Conservation (phyloP, 192 early-diverging fungal species). For the Entophlyctis luteolus region DNA sequence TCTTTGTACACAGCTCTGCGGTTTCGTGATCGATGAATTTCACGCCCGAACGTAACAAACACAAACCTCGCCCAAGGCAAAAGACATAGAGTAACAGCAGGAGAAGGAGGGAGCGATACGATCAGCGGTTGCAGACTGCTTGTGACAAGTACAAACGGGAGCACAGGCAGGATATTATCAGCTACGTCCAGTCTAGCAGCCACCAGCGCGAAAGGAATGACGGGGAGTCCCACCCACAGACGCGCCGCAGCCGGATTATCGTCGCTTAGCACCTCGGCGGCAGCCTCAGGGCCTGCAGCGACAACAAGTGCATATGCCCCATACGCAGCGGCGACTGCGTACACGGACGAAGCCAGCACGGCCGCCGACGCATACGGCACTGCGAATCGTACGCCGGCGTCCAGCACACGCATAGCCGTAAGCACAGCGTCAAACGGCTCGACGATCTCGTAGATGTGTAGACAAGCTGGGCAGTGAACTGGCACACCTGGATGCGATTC, state of each 20-base stretch:
- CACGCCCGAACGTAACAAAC: conserved; percentile 16
- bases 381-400: neutral
- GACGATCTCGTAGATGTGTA: conserved; percentile 23
- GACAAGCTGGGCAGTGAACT: conserved; percentile 38
- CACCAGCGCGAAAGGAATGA: conserved; percentile 37
- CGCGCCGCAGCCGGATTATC: neutral
- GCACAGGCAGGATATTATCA: conserved; percentile 34
- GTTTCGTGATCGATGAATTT: neutral
- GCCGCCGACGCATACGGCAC: neutral
- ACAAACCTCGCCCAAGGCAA: conserved; percentile 34
- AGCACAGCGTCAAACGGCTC: neutral
- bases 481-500: neutral
- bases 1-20: conserved; percentile 20
- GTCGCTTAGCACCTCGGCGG: neutral
- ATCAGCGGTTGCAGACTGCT: conserved; percentile 20
- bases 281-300: neutral
- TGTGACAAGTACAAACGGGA: conserved; percentile 35
- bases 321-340: conserved; percentile 33
- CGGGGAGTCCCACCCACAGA: conserved; percentile 29
- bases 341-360: conserved; percentile 15
- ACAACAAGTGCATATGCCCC: conserved; percentile 39
- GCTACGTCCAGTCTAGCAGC: conserved; percentile 28
- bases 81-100: conserved; percentile 34
- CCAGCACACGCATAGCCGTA: neutral
- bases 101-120: conserved; percentile 35